Evolutionary conservation across 192 early-diverging fungal species (phyloP).

Genomic region (Backusella macrospora): DNA sequence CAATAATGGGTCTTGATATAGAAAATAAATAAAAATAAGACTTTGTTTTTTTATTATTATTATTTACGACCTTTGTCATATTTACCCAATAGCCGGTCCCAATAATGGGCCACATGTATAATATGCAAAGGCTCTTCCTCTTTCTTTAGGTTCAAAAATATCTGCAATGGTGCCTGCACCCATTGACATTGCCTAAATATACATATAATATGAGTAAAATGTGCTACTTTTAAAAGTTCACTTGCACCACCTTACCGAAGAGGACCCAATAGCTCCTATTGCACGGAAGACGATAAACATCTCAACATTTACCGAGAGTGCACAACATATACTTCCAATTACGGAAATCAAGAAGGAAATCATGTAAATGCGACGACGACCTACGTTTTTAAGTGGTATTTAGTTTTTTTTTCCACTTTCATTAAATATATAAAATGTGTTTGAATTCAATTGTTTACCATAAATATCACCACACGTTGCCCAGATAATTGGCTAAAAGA

Average conservation of each 20-base stretch:
- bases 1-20: conserved; percentile 35
- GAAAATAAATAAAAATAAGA: not conserved
- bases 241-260: conserved; percentile 19
- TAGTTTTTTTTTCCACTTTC: no score
- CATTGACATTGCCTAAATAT: conserved; percentile 34
- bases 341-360: conserved; percentile 34
- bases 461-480: conserved; percentile 32
- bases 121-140: conserved; percentile 39
- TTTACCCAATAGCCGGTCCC: conserved; percentile 39
- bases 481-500: conserved; percentile 31
- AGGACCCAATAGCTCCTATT: conserved; percentile 32
- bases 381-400: not conserved
- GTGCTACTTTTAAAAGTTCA: not conserved
- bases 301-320: conserved; percentile 28
- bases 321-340: conserved; percentile 30
- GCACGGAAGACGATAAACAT: conserved; percentile 38
- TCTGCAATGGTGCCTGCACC: conserved; percentile 44
- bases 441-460: not conserved
- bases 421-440: no score
- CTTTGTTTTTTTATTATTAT: not conserved
- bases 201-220: not conserved
- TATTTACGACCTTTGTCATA: not conserved
- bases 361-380: conserved; percentile 38
- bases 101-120: conserved; percentile 32
- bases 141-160: conserved; percentile 34